Evolutionary conservation across 441 rosid species (phyloP).

Genomic region (Rhodomyrtus psidioides): DNA sequence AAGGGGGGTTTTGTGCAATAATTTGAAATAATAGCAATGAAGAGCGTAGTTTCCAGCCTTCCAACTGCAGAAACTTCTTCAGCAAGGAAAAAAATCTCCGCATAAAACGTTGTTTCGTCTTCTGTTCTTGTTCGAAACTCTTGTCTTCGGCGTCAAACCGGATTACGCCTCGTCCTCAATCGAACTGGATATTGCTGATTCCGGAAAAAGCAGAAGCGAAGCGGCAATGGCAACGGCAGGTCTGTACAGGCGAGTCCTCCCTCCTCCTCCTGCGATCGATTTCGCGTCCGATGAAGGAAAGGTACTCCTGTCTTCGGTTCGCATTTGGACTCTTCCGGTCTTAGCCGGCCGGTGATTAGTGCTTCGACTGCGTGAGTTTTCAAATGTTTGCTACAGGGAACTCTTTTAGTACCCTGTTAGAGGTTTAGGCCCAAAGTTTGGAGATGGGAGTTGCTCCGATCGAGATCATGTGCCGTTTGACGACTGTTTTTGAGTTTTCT

Average conservation of each 20-base stretch:
- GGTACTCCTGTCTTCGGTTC: conserved; percentile 20
- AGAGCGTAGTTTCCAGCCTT: too few species aligned
- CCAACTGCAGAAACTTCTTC: too few species aligned
- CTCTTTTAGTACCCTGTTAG: neutral
- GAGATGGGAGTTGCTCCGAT: neutral
- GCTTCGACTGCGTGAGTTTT: neutral
- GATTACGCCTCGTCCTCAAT: neutral
- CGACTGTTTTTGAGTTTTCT: neutral
- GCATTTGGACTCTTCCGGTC: neutral
- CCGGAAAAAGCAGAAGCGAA: neutral
- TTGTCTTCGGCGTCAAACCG: neutral
- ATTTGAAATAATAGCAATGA: too few species aligned
- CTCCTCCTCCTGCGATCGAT: conserved; percentile 83
- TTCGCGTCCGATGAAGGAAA: conserved; percentile 88
- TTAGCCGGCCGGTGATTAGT: neutral
- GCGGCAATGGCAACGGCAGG: conserved; percentile 66
- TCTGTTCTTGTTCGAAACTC: too few species aligned
- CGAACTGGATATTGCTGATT: neutral
- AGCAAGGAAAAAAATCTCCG: too few species aligned
- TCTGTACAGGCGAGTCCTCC: conserved; percentile 63
- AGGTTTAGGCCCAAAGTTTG: neutral
- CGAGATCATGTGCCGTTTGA: neutral
- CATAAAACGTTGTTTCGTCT: too few species aligned
- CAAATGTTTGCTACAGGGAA: neutral
- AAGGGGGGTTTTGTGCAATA: too few species aligned